A percentile compares a stretch with the other conserved stretches of the same genome.
Evolutionary conservation across 805 yeast genomes (phyloP).

Genomic region (Scheffersomyces stipitis): DNA sequence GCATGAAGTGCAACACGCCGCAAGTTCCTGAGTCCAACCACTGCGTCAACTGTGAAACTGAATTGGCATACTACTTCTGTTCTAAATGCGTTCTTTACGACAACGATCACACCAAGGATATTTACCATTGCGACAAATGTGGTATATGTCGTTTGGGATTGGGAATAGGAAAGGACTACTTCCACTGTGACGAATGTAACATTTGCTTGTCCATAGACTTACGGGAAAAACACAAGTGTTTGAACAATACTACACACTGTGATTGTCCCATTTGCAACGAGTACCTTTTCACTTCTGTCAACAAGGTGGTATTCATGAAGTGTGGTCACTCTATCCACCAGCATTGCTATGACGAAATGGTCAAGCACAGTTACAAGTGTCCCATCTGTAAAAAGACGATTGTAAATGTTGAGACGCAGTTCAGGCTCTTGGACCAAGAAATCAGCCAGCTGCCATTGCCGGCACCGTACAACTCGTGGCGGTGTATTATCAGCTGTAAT

Average conservation of each 20-base stretch:
- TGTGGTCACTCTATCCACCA: slow-evolving; percentile 97
- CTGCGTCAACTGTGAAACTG: slow-evolving; percentile 66
- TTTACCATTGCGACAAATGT: slow-evolving; percentile 90
- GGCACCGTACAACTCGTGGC: slow-evolving; percentile 73
- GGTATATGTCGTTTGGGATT: slow-evolving; percentile 90
- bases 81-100: slow-evolving; percentile 78
- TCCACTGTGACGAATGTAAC: slow-evolving; percentile 88
- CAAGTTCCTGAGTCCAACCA: slow-evolving; percentile 68
- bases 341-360: slow-evolving; percentile 74
- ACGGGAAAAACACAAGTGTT: slow-evolving; percentile 75
- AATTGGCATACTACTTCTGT: slow-evolving; percentile 78
- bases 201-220: slow-evolving; percentile 83
- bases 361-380: slow-evolving; percentile 84
- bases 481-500: slow-evolving; percentile 72
- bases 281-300: slow-evolving; percentile 79
- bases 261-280: slow-evolving; percentile 94
- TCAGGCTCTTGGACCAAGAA: slow-evolving; percentile 82
- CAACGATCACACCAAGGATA: slow-evolving; percentile 72
- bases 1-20: slow-evolving; percentile 76
- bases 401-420: slow-evolving; percentile 84
- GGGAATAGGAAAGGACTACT: slow-evolving; percentile 85
- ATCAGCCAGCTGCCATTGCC: slow-evolving; percentile 77
- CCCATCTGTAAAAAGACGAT: slow-evolving; percentile 87
- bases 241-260: slow-evolving; percentile 84
- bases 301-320: slow-evolving; percentile 84